These are phyloP conservation scores for Picea glauca DNA, from an alignment of 75 land plant species.

Conservation along the genomic window DNA sequence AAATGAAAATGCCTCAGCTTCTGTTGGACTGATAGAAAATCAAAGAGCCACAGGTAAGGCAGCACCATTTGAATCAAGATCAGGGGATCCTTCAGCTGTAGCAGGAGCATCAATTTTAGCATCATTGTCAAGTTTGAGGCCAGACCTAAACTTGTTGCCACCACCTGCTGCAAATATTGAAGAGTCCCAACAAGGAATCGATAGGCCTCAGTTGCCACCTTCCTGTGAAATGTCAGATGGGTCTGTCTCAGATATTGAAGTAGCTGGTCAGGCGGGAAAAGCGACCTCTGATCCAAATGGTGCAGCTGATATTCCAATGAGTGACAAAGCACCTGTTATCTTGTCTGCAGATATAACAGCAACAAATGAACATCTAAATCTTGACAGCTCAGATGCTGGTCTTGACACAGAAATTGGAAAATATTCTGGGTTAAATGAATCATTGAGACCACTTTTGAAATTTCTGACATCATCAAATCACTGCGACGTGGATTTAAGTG, in stretches of 20 bases:
- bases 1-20: constrained; percentile 21
- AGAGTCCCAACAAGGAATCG: constrained; percentile 24
- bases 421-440: no score
- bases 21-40: constrained; percentile 33
- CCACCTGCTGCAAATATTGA: constrained; percentile 21
- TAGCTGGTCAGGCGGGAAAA: constrained; percentile 16
- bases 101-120: constrained; percentile 70
- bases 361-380: constrained; percentile 24
- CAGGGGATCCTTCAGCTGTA: constrained; percentile 60
- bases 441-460: no score
- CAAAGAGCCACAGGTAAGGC: constrained; percentile 28
- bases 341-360: constrained; percentile 17
- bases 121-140: constrained; percentile 44
- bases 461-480: no score
- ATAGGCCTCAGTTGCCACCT: constrained; percentile 26
- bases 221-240: constrained; percentile 36
- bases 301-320: constrained; percentile 18
- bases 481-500: background rate
- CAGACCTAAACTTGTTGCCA: constrained; percentile 31
- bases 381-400: constrained; percentile 7
- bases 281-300: constrained; percentile 24
- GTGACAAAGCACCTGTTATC: constrained; percentile 17
- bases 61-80: constrained; percentile 36
- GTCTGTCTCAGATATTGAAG: constrained; percentile 30
- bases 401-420: constrained; percentile 1